phyloP scores from a whole-genome alignment of 2,329 filamentous ascomycete species.

The Pyrenochaeta sp. region DNA sequence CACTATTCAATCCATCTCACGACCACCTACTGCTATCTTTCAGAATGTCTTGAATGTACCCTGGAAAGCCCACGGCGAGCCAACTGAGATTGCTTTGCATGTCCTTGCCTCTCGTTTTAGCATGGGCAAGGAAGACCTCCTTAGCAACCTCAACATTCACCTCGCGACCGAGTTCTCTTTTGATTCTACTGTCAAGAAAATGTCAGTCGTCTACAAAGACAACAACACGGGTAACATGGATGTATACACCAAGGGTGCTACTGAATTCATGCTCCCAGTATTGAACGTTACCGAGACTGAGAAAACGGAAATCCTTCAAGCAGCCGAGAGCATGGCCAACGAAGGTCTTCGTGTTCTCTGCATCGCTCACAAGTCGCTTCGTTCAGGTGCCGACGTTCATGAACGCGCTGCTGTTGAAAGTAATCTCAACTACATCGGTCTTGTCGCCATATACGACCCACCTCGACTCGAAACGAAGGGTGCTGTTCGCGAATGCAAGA shows the following conservation, averaged over 20 bases:
- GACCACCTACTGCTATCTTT: constrained; percentile 36
- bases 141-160: constrained; percentile 35
- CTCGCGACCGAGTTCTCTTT: constrained; percentile 50
- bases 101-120: constrained; percentile 50
- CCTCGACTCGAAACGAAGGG: constrained; percentile 79
- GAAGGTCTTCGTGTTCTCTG: constrained; percentile 49
- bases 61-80: constrained; percentile 48
- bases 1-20: constrained; percentile 39
- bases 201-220: constrained; percentile 49
- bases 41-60: constrained; percentile 21
- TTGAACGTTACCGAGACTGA: constrained; percentile 41
- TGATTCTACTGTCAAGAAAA: constrained; percentile 51
- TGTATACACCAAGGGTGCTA: constrained; percentile 50
- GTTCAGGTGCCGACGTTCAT: constrained; percentile 34
- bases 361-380: constrained; percentile 45
- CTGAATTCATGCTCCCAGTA: constrained; percentile 46
- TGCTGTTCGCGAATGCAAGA: constrained; percentile 54
- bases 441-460: constrained; percentile 86
- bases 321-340: constrained; percentile 47
- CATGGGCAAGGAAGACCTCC: constrained; percentile 42
- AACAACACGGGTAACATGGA: constrained; percentile 37
- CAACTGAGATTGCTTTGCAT: constrained; percentile 50
- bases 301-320: constrained; percentile 33
- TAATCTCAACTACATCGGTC: constrained; percentile 76
- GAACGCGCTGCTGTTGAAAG: constrained; percentile 70